Evolutionary conservation across 2,329 filamentous ascomycete species (phyloP), one percentile per base, ranked within the genome.

Genomic region (Salinomyces thailandicus): DNA sequence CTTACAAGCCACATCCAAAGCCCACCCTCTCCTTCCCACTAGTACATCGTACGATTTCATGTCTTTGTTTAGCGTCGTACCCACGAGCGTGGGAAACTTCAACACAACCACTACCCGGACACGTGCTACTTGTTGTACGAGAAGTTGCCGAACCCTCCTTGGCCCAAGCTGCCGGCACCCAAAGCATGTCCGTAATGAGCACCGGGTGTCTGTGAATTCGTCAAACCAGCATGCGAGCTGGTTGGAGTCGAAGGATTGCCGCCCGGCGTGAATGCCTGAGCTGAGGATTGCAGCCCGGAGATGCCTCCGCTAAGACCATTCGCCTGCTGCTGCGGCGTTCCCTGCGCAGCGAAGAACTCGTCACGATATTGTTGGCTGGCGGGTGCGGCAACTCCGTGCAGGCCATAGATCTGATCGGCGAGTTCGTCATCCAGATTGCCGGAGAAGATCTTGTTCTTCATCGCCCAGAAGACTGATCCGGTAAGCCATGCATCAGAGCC

Each of bases 401-500:
- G 68, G 8, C 89, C 89, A 83, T 89, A 96, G 50, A 95, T 86
- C 62, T 93, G 89, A 41, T 87, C 86, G 47, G 93, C 85, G 49
- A 93, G 70, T 20, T 71, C 82, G 18, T 83, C 76, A 5, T 84
- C 77, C 31, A 95, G 81, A 16, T 77, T 72, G 43, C 83, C 81
- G 50, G 81, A 80, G 63, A 93, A 96, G 46, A 96, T 84, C 55
- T 84, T 79, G 56, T 86, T 81, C 41, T 80, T 77, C 69, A 96
- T 81, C 53, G 86, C 82, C 74, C 93, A 98, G 64, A 95, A 98
- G 18, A 95, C 85, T 51, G 82, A 81, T 33, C 91, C 91, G 0
- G 91, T 98, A 18, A 98, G 74, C 51, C 95, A 75, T 14, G 86
- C 89, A 61, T 98, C 91, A 0, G 85, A 93, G 18, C 89, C 91